phyloP scores from a whole-genome alignment of 2,329 filamentous ascomycete genomes.

The Magnaporthales sp. region DNA sequence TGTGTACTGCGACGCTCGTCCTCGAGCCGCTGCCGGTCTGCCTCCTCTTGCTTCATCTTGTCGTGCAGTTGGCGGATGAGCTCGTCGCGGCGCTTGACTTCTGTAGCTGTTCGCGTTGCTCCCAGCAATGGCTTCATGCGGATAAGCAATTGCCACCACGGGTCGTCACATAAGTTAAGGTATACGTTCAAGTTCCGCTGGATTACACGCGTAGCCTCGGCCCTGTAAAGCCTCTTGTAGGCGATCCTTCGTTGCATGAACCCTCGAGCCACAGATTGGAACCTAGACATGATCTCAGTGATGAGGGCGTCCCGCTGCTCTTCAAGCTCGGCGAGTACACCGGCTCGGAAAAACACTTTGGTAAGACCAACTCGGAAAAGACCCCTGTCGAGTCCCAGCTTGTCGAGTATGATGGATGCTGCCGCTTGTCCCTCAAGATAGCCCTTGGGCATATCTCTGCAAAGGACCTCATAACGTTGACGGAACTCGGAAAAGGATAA shows the following conservation, averaged over 20 bases:
- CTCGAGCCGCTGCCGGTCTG: constrained; percentile 71
- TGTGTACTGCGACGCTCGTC: constrained; percentile 86
- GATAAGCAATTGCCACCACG: constrained; percentile 94
- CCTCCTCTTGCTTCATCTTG: constrained; percentile 69
- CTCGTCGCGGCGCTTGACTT: constrained; percentile 91
- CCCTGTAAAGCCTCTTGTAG: constrained; percentile 87
- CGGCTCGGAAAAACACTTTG: constrained; percentile 96
- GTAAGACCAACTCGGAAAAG: constrained; percentile 91
- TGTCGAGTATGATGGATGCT: constrained; percentile 79
- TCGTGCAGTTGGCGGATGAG: constrained; percentile 82
- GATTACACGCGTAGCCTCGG: constrained; percentile 90
- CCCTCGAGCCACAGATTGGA: constrained; percentile 86
- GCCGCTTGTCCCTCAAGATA: constrained; percentile 86
- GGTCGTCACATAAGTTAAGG: constrained; percentile 78
- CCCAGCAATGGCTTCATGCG: constrained; percentile 94
- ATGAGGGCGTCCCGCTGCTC: constrained; percentile 91
- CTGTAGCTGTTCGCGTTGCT: constrained; percentile 80
- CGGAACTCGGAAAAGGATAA: constrained; percentile 89
- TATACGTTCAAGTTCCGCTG: constrained; percentile 93
- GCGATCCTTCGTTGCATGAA: constrained; percentile 82
- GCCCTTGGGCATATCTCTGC: constrained; percentile 76
- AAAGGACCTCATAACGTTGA: constrained; percentile 91
- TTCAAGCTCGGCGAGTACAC: constrained; percentile 92
- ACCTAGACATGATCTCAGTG: constrained; percentile 84
- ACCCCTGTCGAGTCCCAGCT: constrained; percentile 73